These are phyloP conservation scores for Dalechampia spathulata DNA, from an alignment of 441 rosid genomes.

Conservation along the genomic window DNA sequence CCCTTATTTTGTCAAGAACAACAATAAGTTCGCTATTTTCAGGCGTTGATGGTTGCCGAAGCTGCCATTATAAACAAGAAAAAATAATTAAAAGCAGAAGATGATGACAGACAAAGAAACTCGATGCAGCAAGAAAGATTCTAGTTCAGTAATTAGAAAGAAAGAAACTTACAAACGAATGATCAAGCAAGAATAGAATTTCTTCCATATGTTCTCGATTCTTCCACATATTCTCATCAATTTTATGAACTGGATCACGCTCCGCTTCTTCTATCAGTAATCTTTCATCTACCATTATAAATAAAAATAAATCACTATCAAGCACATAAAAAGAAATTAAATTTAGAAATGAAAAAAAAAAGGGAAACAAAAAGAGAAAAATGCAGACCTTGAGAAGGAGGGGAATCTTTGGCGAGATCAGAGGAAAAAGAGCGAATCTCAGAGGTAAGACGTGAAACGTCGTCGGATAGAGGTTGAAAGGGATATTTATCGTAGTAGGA, in stretches of 20 bases:
- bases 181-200: slow-evolving; percentile 60
- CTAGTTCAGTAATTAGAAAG: no score
- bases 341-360: no score
- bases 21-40: slow-evolving; percentile 44
- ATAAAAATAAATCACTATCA: neutral
- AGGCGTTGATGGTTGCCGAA: slow-evolving; percentile 50
- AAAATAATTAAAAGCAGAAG: no score
- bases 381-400: slow-evolving; percentile 50
- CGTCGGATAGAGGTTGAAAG: slow-evolving; percentile 62
- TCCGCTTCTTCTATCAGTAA: slow-evolving; percentile 50
- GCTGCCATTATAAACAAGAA: slow-evolving; percentile 40
- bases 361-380: neutral
- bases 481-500: slow-evolving; percentile 76
- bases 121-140: no score
- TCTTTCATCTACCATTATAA: slow-evolving; percentile 37
- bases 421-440: slow-evolving; percentile 53
- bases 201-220: slow-evolving; percentile 90
- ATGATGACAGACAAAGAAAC: no score
- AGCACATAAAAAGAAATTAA: neutral
- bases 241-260: slow-evolving; percentile 69
- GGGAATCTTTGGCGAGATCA: slow-evolving; percentile 40
- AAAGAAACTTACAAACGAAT: no score
- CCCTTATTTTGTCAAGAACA: slow-evolving; percentile 29
- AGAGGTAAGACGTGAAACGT: slow-evolving; percentile 54
- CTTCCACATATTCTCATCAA: slow-evolving; percentile 98